Evolutionary conservation across 768 basidiomycete species (phyloP).

Genomic region (Saitozyma podzolica): DNA sequence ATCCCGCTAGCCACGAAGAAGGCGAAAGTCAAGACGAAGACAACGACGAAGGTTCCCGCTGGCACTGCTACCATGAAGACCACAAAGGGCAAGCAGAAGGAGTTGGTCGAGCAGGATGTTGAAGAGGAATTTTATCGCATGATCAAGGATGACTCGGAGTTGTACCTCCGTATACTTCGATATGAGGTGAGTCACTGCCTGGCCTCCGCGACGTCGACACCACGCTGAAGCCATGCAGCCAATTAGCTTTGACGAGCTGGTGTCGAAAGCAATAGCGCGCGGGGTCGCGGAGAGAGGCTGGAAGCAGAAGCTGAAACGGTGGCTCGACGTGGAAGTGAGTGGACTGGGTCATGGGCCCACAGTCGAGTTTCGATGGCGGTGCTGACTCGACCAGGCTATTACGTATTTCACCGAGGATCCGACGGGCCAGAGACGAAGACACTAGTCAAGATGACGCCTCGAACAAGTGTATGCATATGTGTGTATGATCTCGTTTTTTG

Average conservation of each 20-base stretch:
- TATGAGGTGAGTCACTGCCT: conserved; percentile 35
- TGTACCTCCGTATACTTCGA: conserved; percentile 34
- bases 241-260: conserved; percentile 41
- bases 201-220: background rate
- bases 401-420: conserved; percentile 38
- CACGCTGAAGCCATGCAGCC: conserved; percentile 21
- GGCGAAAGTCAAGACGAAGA: conserved; percentile 7
- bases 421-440: conserved; percentile 24
- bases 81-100: conserved; percentile 4
- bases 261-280: conserved; percentile 25
- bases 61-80: conserved; percentile 7
- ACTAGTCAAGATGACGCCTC: background rate
- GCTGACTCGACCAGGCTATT: conserved; percentile 22
- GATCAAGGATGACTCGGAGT: conserved; percentile 32
- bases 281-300: conserved; percentile 37
- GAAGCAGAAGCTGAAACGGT: conserved; percentile 35
- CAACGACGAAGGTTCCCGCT: background rate
- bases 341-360: background rate
- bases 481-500: background rate
- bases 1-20: conserved; percentile 29
- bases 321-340: conserved; percentile 41
- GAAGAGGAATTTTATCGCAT: conserved; percentile 27
- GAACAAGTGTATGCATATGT: background rate
- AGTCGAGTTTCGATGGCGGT: background rate
- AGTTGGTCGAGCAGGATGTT: conserved; percentile 12